These are phyloP conservation scores for Dactylellina cionopaga DNA, from an alignment of 2,329 filamentous ascomycete species.

Conservation along the genomic window DNA sequence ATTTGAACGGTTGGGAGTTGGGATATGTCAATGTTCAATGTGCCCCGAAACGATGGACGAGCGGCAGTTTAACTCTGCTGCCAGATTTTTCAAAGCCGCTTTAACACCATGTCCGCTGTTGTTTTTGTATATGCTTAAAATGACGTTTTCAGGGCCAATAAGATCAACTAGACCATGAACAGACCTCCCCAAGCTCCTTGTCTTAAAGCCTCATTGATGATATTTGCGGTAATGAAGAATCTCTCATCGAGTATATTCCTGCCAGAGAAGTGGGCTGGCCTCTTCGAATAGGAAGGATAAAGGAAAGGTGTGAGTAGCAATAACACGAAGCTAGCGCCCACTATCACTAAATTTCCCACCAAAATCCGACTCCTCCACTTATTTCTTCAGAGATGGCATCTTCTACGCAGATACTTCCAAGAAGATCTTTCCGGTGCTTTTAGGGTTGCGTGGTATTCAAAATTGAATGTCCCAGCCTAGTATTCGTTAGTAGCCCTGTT, in stretches of 20 bases:
- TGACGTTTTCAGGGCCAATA: constrained; percentile 74
- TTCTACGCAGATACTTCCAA: background rate
- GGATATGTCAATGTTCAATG: constrained; percentile 68
- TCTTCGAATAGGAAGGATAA: constrained; percentile 62
- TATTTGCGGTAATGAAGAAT: constrained; percentile 76
- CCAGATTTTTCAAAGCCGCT: constrained; percentile 67
- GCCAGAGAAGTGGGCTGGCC: constrained; percentile 54
- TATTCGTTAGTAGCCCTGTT: too few relatives aligned
- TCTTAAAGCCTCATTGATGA: constrained; percentile 74
- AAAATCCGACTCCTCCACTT: background rate
- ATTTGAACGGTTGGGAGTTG: constrained; percentile 70
- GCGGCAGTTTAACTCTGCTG: constrained; percentile 64
- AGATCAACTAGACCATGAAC: constrained; percentile 72
- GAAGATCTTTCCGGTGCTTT: background rate
- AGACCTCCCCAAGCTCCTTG: constrained; percentile 71
- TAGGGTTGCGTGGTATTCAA: too few relatives aligned
- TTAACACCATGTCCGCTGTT: constrained; percentile 70
- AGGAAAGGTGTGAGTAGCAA: constrained; percentile 59
- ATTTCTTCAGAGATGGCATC: too few relatives aligned
- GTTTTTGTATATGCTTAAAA: constrained; percentile 78
- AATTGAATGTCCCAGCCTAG: too few relatives aligned
- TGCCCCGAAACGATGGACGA: constrained; percentile 66
- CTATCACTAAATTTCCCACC: background rate
- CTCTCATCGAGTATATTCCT: constrained; percentile 68
- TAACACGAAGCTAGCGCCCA: background rate